These are phyloP conservation scores for Jaminaea rosea DNA, from an alignment of 1,284 basidiomycete species.

Conservation along the genomic window DNA sequence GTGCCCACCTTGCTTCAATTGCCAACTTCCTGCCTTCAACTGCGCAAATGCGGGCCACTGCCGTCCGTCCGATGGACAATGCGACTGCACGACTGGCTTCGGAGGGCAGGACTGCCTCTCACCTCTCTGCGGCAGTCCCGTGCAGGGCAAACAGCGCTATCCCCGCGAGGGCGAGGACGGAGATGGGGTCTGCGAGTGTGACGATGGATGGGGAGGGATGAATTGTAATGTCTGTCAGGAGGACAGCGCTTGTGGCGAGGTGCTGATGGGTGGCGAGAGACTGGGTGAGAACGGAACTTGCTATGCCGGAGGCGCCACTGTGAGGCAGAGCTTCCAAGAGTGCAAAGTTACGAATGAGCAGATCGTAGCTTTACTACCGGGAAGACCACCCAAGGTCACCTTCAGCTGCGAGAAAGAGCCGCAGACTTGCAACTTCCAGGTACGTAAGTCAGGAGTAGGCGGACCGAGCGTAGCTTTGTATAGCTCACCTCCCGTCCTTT, in stretches of 20 bases:
- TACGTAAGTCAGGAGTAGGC: not conserved
- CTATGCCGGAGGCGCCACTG: constrained; percentile 80
- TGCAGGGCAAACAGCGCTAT: constrained; percentile 71
- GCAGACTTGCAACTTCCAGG: constrained; percentile 29
- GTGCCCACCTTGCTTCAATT: constrained; percentile 37
- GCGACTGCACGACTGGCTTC: constrained; percentile 80
- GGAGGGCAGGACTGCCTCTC: constrained; percentile 77
- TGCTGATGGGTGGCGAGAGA: constrained; percentile 24
- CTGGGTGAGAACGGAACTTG: constrained; percentile 70
- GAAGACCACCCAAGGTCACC: constrained; percentile 82
- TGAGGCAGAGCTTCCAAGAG: constrained; percentile 89
- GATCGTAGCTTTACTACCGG: constrained; percentile 79
- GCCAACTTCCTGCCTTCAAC: constrained; percentile 28
- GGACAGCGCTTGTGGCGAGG: constrained; percentile 20
- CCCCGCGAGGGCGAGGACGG: constrained; percentile 50
- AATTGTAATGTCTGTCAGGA: constrained; percentile 57
- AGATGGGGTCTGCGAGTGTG: constrained; percentile 74
- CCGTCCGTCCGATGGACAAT: constrained; percentile 77
- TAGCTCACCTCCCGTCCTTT: constrained; percentile 52
- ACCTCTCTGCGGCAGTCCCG: constrained; percentile 71
- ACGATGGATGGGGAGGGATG: constrained; percentile 86
- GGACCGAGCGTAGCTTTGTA: not conserved
- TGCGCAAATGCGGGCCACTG: constrained; percentile 61
- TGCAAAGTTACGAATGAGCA: constrained; percentile 88
- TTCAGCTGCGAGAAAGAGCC: constrained; percentile 53